Evolutionary conservation across 257 asterid species (phyloP), one percentile per base, ranked within the genome.

Genomic region (Scutellaria barbata): DNA sequence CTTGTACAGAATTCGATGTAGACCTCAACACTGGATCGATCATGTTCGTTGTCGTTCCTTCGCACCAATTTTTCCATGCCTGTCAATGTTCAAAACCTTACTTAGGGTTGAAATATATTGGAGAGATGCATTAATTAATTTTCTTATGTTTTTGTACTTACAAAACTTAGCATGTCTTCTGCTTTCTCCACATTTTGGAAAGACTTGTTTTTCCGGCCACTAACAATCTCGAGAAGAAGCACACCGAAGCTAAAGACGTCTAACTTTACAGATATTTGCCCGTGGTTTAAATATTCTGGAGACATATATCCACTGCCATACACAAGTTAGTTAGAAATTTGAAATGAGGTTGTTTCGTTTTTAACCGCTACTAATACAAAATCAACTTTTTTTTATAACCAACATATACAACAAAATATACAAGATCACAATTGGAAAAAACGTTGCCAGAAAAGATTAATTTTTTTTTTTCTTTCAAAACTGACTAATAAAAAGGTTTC

Each of bases 181-280:
- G 5, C 55, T 20, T 79, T 63, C 51, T 58, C 74, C 9, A 65
- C 77, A 22, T 64, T 50, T 2, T 10, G 40, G 33, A 79, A 74
- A 52, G 65, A 64, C 20, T 17, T 35, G 25, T 66, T 71, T 5
- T 22, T 75, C 3, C 54, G 69, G 5, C 77, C 83, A 6, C 78
- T 71, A 10, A 75, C 18, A 37, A 79, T 75, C 59, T 79, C 83
- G 3, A 79, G 11, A 7, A 74, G 56, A 6, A 79, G 14, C 22
- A 79, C 77, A 33, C 80, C 83, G 35, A 70, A 79, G 74, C 79
- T 79, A 39, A 72, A 77, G 8, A 77, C 82, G 13, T 79, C 83
- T 0, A 59, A 64, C 60, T 74, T 79, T 0, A 70, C 69, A 0
- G 79, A 79, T 18, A 69, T 16, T 13, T 74, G 41, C 1, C 79